phyloP scores from a whole-genome alignment of 768 basidiomycete species.

The Xanthoconium stramineum region DNA sequence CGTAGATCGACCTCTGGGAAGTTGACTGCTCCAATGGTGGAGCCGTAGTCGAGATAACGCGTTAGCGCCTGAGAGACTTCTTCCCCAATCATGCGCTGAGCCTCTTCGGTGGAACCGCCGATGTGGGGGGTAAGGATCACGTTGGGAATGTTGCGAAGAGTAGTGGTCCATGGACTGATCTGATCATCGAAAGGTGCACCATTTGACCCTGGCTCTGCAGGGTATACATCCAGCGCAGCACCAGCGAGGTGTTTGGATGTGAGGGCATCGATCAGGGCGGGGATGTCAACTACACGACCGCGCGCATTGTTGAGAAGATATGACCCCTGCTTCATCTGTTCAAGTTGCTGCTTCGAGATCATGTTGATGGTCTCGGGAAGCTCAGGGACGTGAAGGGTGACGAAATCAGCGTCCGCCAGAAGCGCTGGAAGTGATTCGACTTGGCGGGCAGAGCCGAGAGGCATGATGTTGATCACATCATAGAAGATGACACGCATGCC shows the following conservation, averaged over 20 bases:
- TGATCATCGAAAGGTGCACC: slow-evolving; percentile 87
- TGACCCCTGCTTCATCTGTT: slow-evolving; percentile 90
- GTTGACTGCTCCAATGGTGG: slow-evolving; percentile 91
- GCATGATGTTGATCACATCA: slow-evolving; percentile 97
- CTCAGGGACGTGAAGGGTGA: slow-evolving; percentile 96
- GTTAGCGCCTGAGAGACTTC: slow-evolving; percentile 85
- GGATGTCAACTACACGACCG: slow-evolving; percentile 93
- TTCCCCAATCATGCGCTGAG: slow-evolving; percentile 94
- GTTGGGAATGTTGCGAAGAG: slow-evolving; percentile 76
- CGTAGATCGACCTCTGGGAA: slow-evolving; percentile 98
- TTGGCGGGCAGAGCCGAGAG: slow-evolving; percentile 90
- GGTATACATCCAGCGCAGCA: slow-evolving; percentile 93
- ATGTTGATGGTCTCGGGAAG: slow-evolving; percentile 94
- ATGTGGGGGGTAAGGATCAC: slow-evolving; percentile 98
- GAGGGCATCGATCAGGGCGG: slow-evolving; percentile 78
- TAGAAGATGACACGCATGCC: slow-evolving; percentile 95
- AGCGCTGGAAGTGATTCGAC: slow-evolving; percentile 75
- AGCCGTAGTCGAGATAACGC: slow-evolving; percentile 90
- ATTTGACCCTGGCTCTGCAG: slow-evolving; percentile 88
- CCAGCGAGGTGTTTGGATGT: slow-evolving; percentile 84
- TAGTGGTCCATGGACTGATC: slow-evolving; percentile 79
- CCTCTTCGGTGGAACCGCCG: slow-evolving; percentile 98
- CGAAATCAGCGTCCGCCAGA: slow-evolving; percentile 81
- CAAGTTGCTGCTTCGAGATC: slow-evolving; percentile 74
- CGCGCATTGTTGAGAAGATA: slow-evolving; percentile 99